Base-by-base conservation (phyloP, 2,329 filamentous ascomycete species). In the Trichothecium roseum region DNA sequence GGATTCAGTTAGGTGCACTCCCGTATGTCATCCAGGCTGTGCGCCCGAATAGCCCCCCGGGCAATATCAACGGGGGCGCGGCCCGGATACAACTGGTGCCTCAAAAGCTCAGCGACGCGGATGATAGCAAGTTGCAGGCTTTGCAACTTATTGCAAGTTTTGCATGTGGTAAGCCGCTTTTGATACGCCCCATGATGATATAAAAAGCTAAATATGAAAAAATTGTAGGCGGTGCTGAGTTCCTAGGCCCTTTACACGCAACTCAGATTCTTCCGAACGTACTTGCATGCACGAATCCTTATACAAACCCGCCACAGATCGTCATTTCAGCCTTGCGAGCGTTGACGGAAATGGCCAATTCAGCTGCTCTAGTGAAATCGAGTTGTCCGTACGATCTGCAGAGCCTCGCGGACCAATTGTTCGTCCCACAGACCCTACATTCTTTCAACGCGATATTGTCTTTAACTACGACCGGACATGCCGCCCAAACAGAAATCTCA, bases 81-180 rank as follows among this genome's bases (percentile, higher is more conserved):
- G 41, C 50, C 30, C 51, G 49, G 16, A 47, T 51, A 18, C 45
- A 52, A 30, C 42, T 53, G 18, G 52, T 59, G 10, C 58, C 57
- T 8, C 51, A 50, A 24, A 44, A 54, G 4, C 53, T 78, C 44
- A 68, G 66, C 3, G 72, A 78, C 9, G 76, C 84, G 40, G 80
- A 88, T 37, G 69, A 74, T 30, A 68, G 80, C 32, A 74, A 77
- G 45, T 64, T 91, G 38, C 84, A 94, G 54, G 81, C 83, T n/a
- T 72, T 88, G 28, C 78, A 93, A 43, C 72, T 95, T n/a, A 64
- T 94, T 26, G 80, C 81, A 32, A 91, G 84, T 55, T 74, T 96
- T 51, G 84, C 86, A 38, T 80, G 83, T 60, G 87, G 88, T 87
- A 68, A 49, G 68, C 45, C 35, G 18, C 28, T 29, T n/a, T 16